Conservation (phyloP, 2,329 filamentous ascomycete species). For the Colletotrichum camelliae region DNA sequence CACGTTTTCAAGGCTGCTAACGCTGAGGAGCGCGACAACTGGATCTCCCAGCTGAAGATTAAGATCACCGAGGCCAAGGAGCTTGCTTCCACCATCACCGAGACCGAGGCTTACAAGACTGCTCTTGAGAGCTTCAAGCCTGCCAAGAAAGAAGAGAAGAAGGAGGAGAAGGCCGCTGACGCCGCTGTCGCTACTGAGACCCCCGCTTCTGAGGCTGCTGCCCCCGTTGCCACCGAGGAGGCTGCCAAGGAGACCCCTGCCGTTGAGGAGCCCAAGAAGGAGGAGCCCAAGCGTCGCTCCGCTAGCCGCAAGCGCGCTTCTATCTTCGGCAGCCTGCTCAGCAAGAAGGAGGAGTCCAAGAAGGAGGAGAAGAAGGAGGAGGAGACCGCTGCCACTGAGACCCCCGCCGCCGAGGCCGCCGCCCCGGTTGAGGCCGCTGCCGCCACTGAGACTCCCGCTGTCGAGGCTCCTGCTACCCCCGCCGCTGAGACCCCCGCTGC, state of each 20-base stretch:
- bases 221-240: conserved; percentile 31
- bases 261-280: conserved; percentile 49
- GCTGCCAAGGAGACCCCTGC: conserved; percentile 38
- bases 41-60: conserved; percentile 83
- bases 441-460: conserved; percentile 35
- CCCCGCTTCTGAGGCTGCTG: conserved; percentile 30
- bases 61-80: conserved; percentile 88
- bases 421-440: conserved; percentile 32
- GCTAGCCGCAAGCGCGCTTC: conserved; percentile 70
- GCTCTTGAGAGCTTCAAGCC: conserved; percentile 75
- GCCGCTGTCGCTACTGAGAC: conserved; percentile 35
- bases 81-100: conserved; percentile 72
- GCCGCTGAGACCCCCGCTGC: conserved; percentile 39
- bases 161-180: conserved; percentile 50
- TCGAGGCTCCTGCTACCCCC: conserved; percentile 35
- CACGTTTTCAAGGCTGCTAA: conserved; percentile 87
- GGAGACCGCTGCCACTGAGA: conserved; percentile 34
- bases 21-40: conserved; percentile 84
- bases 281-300: conserved; percentile 67
- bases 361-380: conserved; percentile 49
- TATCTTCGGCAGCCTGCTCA: conserved; percentile 63
- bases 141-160: conserved; percentile 45
- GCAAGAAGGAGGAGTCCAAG: conserved; percentile 59
- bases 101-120: conserved; percentile 88
- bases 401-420: conserved; percentile 33